Percentiles rank a stretch among this genome's conserved stretches.
phyloP scores from a whole-genome alignment of 2,329 filamentous ascomycete genomes.

The Fusarium concolor region DNA sequence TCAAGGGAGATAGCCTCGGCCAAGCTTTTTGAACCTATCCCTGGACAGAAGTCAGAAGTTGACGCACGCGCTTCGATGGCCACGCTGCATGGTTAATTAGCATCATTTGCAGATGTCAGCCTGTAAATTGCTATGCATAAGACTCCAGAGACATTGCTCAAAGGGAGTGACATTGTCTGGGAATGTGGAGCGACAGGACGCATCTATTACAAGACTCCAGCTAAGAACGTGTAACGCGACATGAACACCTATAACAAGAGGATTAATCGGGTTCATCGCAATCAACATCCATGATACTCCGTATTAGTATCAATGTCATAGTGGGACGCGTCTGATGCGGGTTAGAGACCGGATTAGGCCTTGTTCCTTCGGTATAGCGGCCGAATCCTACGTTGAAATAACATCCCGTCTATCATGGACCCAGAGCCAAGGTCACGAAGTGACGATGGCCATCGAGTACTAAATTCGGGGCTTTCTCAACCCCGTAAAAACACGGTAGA shows the following conservation, averaged over 20 bases:
- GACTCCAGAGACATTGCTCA: constrained; percentile 7
- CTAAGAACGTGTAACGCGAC: background rate
- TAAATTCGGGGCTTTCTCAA: constrained; percentile 27
- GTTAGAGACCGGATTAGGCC: constrained; percentile 14
- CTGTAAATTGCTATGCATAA: constrained; percentile 24
- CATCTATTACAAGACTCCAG: background rate
- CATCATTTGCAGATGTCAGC: background rate
- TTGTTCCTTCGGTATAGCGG: constrained; percentile 23
- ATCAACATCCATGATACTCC: constrained; percentile 9
- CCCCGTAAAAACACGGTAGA: constrained; percentile 12
- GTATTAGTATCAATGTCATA: constrained; percentile 2
- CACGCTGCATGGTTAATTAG: constrained; percentile 11
- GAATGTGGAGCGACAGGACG: constrained; percentile 3
- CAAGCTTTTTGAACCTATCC: constrained; percentile 15
- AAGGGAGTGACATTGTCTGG: constrained; percentile 3
- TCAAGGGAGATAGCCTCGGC: constrained; percentile 12
- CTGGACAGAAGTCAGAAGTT: background rate
- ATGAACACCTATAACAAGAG: background rate
- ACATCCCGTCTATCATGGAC: constrained; percentile 19
- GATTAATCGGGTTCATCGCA: background rate
- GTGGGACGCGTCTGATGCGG: constrained; percentile 6
- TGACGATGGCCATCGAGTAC: constrained; percentile 31
- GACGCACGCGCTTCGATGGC: constrained; percentile 7
- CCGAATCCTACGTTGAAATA: constrained; percentile 32
- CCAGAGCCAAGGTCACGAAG: constrained; percentile 27